Base-by-base conservation (phyloP, 192 early-diverging fungal species). In the Obelidium mucronatum region DNA sequence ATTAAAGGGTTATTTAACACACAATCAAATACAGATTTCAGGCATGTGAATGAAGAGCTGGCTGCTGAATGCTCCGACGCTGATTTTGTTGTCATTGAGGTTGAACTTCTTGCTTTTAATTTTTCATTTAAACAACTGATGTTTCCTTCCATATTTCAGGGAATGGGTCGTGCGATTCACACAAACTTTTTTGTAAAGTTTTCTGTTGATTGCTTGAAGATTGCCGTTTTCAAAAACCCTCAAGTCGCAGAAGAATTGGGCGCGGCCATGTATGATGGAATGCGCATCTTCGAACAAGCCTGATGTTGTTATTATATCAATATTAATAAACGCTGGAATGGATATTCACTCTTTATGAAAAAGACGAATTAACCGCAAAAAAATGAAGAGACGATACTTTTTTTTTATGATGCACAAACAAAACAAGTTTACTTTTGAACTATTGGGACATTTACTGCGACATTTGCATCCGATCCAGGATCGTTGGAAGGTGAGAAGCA, bases 211-310 rank as follows among this genome's bases (percentile, higher is more conserved):
- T 84, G 87, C 44, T 75, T 94, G 60, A 93, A 93, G 77, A 84
- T 95, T 67, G 93, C 87, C 1, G 83, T 94, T 22, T 93, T 94
- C 80, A 94, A 94, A 75, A 92, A 92, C 79, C 83, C 90, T 31
- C 85, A 89, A 75, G 83, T 91, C 1, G 93, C 93, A 0, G 81
- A 85, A 34, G 84, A 90, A 34, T 82, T 94, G 1, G 86, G 89
- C 3, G 92, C 92, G 17, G 42, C 82, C 17, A 89, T 94, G 80
- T 94, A 90, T 74, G 93, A 94, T 55, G 90, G 80, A 4, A 80
- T 94, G 40, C 83, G 87, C 65, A 56, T 82, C 26, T 90, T 74
- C 58, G 83, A 78, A 67, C 58, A 31, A 24, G 58, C 13, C 58
- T 26, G 26, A 60, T 19, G 0, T 26, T 60, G 58, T 26, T 33